Evolutionary conservation across 2,329 filamentous ascomycete species (phyloP).

Genomic region (Cercospora berteroae): DNA sequence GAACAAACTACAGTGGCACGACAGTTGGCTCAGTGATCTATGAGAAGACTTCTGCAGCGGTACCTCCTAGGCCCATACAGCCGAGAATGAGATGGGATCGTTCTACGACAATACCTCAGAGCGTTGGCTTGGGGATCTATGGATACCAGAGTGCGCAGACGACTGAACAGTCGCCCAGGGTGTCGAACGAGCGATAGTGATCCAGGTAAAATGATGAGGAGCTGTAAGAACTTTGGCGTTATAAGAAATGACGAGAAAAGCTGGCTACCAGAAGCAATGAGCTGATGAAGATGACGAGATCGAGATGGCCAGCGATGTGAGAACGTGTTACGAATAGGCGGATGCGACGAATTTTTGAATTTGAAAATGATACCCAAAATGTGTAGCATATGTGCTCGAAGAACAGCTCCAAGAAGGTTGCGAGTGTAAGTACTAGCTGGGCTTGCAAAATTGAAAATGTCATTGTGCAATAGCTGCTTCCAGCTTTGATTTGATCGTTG

Average conservation of each 20-base stretch:
- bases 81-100: background rate
- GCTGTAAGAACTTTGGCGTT: background rate
- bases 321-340: background rate
- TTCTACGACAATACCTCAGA: background rate
- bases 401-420: no score
- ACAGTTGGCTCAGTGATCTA: background rate
- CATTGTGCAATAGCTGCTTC: no score
- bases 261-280: background rate
- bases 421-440: no score
- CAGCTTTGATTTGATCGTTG: no score
- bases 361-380: background rate
- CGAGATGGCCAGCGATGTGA: background rate
- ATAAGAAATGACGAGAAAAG: background rate
- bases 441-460: no score
- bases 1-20: background rate
- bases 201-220: background rate
- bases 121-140: background rate
- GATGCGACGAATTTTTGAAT: background rate
- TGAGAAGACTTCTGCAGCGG: background rate
- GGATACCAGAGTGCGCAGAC: background rate
- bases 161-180: background rate
- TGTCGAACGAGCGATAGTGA: background rate
- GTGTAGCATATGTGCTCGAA: no score
- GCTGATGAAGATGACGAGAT: background rate
- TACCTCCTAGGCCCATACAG: background rate